Evolutionary conservation across 2,329 filamentous ascomycete genomes (phyloP), one percentile per base, ranked within the genome.

Genomic region (Paracamarosporium sp.): DNA sequence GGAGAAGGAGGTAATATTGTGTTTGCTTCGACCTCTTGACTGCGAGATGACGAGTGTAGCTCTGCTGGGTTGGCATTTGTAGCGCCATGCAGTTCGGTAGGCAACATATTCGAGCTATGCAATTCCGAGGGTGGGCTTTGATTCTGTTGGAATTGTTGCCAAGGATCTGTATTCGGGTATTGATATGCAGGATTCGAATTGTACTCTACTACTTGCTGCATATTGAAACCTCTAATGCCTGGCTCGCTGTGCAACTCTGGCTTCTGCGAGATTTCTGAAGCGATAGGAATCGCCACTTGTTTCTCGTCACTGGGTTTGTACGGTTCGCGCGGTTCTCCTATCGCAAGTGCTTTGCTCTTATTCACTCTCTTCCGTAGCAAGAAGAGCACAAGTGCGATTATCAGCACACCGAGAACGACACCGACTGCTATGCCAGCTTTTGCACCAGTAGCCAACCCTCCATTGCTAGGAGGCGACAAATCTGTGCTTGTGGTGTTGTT

Each of bases 251-350:
- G 25, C 9, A 51, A 15, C 27, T 51, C 48, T 4, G 35, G 5
- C 17, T 41, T 51, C 36, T 41, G 48, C 20, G 48, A 51, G 28
- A 51, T 41, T 35, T 41, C 48, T 7, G 33, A 41, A 5, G 48
- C 24, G 24, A 41, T 43, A 6, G 48, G 35, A 4, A 41, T n/a
- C 3, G 31, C 48, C 36, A 52, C 35, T 15, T 52, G 48, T 28
- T 43, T 43, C 15, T 52, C 24, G 25, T 52, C 48, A 15, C 47
- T 50, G 6, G 24, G 47, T 5, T 30, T 20, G 22, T 40, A 24
- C 17, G 31, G 17, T 25, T 27, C 47, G 3, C 9, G 12, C 3
- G 31, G 31, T 17, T 11, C 22, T 25, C 17, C 44, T n/a, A n/a
- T n/a, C 6, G 5, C 9, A 11, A 17, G 44, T 2, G 27, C 17